Base-by-base conservation (phyloP, 2,329 filamentous ascomycete species). In the Claviceps maximensis region DNA sequence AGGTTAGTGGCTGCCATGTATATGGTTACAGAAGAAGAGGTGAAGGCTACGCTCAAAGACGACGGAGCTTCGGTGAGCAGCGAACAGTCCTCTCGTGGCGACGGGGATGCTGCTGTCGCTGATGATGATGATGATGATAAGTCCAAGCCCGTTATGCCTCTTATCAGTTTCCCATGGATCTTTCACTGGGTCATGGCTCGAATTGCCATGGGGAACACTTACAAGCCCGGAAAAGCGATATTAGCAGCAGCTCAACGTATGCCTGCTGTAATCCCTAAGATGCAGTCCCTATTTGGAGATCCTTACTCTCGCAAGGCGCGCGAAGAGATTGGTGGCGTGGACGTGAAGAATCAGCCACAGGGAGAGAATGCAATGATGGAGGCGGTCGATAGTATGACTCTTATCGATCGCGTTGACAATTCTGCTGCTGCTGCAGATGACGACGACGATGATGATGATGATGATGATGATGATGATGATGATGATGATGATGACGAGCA, bases 141-240 rank as follows among this genome's bases (percentile, higher is more conserved):
- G 12, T 61, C 73, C 2, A 72, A 72, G 48, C 48, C 31, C 17
- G 23, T 15, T 2, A 84, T 89, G 75, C 91, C 93, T 0, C 72
- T 97, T 9, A 93, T 96, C 60, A 93, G 85, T 55, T 97, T 96
- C 60, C 91, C 93, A 0, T 98, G 93, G 93, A 72, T 97, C 2
- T 95, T 97, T 58, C 75, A 82, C 13, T 75, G 77, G 46, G 78
- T 89, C 29, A 57, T 71, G 59, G 62, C 65, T 40, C 62, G 65
- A 15, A 60, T 71, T 31, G 66, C 61, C 4, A 58, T 58, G n/a
- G 60, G 62, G 2, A 57, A 56, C 17, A 56, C 51, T n/a, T 60
- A 61, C 47, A 58, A 60, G 27, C 59, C 59, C 10, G 59, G 57
- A 36, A 57, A 57, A 13, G 56, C 57, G 3, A 33, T 54, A 2